phyloP scores from a whole-genome alignment of 2,329 filamentous ascomycete species.

The Fusarium lyarnte region DNA sequence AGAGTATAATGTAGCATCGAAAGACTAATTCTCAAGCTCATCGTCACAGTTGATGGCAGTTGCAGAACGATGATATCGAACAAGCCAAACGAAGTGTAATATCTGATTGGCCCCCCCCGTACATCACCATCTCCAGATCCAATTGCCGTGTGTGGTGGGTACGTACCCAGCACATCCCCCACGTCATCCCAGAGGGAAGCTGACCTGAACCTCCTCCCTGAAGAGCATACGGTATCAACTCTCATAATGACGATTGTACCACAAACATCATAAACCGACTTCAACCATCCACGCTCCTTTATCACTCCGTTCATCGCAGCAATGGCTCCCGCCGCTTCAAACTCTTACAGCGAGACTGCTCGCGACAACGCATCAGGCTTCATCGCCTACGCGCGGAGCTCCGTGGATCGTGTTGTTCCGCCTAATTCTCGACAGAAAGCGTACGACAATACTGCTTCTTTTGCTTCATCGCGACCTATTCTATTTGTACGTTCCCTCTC shows the following conservation, averaged over 20 bases:
- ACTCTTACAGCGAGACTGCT: slow-evolving; percentile 38
- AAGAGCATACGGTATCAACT: neutral
- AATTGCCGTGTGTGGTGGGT: neutral
- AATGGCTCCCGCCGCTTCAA: slow-evolving; percentile 23
- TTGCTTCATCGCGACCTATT: slow-evolving; percentile 72
- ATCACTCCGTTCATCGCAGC: neutral
- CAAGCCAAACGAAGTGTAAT: slow-evolving; percentile 8
- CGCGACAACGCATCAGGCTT: slow-evolving; percentile 50
- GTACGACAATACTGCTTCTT: slow-evolving; percentile 61
- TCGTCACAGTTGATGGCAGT: neutral
- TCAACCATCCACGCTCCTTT: neutral
- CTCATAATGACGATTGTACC: slow-evolving; percentile 10
- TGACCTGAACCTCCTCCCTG: slow-evolving; percentile 3
- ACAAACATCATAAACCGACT: neutral
- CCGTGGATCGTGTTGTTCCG: slow-evolving; percentile 63
- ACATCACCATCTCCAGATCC: neutral
- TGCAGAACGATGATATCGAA: neutral
- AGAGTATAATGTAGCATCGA: no score
- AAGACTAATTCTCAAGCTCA: no score
- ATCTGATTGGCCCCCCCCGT: slow-evolving; percentile 1
- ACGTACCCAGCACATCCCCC: slow-evolving; percentile 23
- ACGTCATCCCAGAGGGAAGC: slow-evolving; percentile 15
- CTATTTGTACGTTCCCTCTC: slow-evolving; percentile 66
- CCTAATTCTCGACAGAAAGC: slow-evolving; percentile 68
- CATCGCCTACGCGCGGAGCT: slow-evolving; percentile 54